Evolutionary conservation across 352 stramenopile species (phyloP).

Genomic region (Phytophthora europaea): DNA sequence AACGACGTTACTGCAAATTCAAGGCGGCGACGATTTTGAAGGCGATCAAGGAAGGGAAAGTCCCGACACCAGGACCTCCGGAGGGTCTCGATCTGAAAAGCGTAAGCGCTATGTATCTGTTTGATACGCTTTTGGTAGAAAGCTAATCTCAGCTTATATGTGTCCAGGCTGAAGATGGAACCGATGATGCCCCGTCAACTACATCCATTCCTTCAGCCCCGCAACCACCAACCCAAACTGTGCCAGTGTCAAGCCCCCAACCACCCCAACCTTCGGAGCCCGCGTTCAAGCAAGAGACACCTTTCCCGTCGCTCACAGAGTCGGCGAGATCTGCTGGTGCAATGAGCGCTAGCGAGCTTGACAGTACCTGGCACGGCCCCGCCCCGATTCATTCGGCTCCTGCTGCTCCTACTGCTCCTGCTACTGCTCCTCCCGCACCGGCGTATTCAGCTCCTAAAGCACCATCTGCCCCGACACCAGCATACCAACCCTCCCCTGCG

Average conservation of each 20-base stretch:
- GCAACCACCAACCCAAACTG: conserved; percentile 29
- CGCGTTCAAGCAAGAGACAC: not conserved
- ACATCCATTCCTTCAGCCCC: conserved; percentile 3
- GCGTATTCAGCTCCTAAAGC: conserved; percentile 21
- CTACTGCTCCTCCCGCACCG: conserved; percentile 10
- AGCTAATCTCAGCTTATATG: conserved; percentile 8
- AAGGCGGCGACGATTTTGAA: conserved; percentile 97
- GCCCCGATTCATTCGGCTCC: conserved; percentile 28
- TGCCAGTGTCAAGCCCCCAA: conserved; percentile 2
- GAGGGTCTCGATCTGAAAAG: conserved; percentile 53
- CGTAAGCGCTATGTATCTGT: conserved; percentile 22
- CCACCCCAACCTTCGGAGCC: conserved; percentile 19
- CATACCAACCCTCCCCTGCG: conserved; percentile 29
- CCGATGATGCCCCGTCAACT: conserved; percentile 16
- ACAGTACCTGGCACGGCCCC: conserved; percentile 30
- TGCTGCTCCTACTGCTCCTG: not conserved
- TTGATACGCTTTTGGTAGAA: not conserved
- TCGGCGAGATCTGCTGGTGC: conserved; percentile 48
- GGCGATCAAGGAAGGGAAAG: conserved; percentile 94
- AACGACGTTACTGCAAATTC: conserved; percentile 96
- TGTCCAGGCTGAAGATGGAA: conserved; percentile 28
- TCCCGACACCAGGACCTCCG: conserved; percentile 83
- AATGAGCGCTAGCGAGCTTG: conserved; percentile 41
- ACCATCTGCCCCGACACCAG: conserved; percentile 20
- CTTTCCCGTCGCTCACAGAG: conserved; percentile 66